A percentile compares a stretch with the other conserved stretches of the same genome.
Conservation (phyloP, 208 protist species). For the Balamuthia mandrillaris region DNA sequence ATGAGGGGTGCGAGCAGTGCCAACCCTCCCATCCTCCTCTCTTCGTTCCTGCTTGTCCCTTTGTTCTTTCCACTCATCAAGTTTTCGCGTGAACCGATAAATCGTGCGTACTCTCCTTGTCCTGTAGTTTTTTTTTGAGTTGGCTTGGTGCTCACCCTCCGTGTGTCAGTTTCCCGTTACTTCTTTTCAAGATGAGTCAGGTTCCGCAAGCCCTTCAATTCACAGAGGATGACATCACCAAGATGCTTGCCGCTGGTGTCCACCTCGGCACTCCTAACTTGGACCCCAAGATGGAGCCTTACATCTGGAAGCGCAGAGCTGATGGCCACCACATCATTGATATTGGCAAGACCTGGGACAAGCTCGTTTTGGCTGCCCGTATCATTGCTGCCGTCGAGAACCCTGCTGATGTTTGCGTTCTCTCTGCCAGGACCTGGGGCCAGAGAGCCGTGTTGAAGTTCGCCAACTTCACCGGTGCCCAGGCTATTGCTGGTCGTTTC, state of each 20-base stretch:
- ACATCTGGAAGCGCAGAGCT: constrained; percentile 84
- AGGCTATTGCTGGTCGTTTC: constrained; percentile 88
- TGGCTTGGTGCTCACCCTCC: not conserved
- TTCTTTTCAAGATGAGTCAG: constrained; percentile 37
- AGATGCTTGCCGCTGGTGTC: constrained; percentile 92
- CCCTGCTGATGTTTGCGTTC: constrained; percentile 92
- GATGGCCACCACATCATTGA: constrained; percentile 94
- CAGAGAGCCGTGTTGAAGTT: constrained; percentile 97
- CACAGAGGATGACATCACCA: constrained; percentile 88
- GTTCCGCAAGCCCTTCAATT: not conserved
- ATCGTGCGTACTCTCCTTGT: not conserved
- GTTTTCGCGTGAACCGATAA: constrained; percentile 27
- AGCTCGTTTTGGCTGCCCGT: constrained; percentile 96
- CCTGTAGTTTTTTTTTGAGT: not conserved
- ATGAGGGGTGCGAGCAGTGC: no score
- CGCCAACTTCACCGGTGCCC: constrained; percentile 82
- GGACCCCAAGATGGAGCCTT: constrained; percentile 89
- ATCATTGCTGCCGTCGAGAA: constrained; percentile 97
- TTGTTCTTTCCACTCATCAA: not conserved
- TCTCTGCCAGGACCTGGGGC: constrained; percentile 89
- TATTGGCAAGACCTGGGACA: constrained; percentile 97
- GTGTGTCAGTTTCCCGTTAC: constrained; percentile 14
- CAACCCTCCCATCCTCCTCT: no score
- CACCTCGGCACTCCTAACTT: constrained; percentile 94
- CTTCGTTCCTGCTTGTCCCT: not conserved